Conservation (phyloP, 2,329 filamentous ascomycete species). For the Metarhizium anisopliae region DNA sequence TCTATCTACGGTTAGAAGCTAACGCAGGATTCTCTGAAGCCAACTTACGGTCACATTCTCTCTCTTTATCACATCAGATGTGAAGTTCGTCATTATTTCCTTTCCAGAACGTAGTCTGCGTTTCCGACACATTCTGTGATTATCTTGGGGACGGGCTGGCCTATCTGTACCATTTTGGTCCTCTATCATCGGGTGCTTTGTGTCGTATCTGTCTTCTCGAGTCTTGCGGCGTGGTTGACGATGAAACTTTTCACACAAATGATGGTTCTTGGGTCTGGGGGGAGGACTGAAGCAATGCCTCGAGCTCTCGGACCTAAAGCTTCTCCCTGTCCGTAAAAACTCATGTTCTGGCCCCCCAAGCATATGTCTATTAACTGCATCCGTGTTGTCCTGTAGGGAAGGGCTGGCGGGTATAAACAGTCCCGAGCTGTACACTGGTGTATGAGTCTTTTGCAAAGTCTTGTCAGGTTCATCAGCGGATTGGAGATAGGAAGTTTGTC, state of each 20-base stretch:
- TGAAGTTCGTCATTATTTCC: slow-evolving; percentile 47
- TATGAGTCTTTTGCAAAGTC: background rate
- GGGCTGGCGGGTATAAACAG: background rate
- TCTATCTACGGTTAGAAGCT: background rate
- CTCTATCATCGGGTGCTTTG: background rate
- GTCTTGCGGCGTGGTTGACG: slow-evolving; percentile 11
- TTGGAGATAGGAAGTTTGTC: background rate
- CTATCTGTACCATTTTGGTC: background rate
- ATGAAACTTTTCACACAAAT: slow-evolving; percentile 2
- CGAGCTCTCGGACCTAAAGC: background rate
- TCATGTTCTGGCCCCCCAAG: background rate
- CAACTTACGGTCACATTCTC: slow-evolving; percentile 4
- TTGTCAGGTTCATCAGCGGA: background rate
- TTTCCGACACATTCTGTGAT: slow-evolving; percentile 5
- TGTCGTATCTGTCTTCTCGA: slow-evolving; percentile 10
- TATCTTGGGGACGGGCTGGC: background rate
- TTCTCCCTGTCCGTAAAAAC: background rate
- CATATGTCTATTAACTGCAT: background rate
- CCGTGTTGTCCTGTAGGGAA: background rate
- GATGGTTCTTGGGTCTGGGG: background rate
- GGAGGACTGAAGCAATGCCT: no score
- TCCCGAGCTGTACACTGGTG: background rate
- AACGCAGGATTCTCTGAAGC: background rate
- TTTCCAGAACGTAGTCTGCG: slow-evolving; percentile 26
- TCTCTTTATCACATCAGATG: slow-evolving; percentile 23